Evolutionary conservation across 192 early-diverging fungal genomes (phyloP).

Genomic region (Coemansia sp.): DNA sequence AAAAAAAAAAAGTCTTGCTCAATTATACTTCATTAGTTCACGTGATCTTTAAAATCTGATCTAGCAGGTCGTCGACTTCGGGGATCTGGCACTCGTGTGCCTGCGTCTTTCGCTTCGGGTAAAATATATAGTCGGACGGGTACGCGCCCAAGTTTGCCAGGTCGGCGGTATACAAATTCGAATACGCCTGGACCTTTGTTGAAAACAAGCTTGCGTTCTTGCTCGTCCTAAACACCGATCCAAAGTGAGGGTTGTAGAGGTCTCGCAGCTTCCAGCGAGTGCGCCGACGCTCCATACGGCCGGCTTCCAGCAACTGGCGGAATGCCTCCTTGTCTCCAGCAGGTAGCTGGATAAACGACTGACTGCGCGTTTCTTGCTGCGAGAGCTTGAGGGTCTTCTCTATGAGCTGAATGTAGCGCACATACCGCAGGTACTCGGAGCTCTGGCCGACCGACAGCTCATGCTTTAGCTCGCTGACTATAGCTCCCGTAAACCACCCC

Average conservation of each 20-base stretch:
- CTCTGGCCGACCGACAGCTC: slow-evolving; percentile 61
- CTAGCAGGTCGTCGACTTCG: slow-evolving; percentile 50
- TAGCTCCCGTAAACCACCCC: slow-evolving; percentile 67
- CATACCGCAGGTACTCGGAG: slow-evolving; percentile 54
- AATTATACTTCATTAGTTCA: not conserved
- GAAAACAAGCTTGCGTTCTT: slow-evolving; percentile 65
- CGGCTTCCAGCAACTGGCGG: slow-evolving; percentile 51
- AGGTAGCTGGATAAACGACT: slow-evolving; percentile 18
- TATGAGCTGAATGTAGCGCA: slow-evolving; percentile 59
- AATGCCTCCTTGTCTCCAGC: slow-evolving; percentile 32
- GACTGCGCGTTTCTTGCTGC: slow-evolving; percentile 53
- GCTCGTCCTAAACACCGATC: slow-evolving; percentile 64
- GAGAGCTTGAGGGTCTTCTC: slow-evolving; percentile 62
- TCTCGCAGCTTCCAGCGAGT: slow-evolving; percentile 55
- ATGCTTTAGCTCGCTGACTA: slow-evolving; percentile 60
- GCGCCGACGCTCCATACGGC: slow-evolving; percentile 52
- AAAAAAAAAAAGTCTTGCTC: not conserved
- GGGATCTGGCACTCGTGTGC: slow-evolving; percentile 59
- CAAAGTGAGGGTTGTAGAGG: slow-evolving; percentile 62
- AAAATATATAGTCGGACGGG: slow-evolving; percentile 65
- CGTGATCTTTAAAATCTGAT: slow-evolving; percentile 21
- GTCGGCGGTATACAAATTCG: slow-evolving; percentile 59
- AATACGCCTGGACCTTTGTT: slow-evolving; percentile 59
- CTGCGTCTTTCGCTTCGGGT: slow-evolving; percentile 62
- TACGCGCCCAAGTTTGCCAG: slow-evolving; percentile 59